Evolutionary conservation across 371 early-diverging fungal species (phyloP), one percentile per base, ranked within the genome.

Genomic region (Mortierella sp.): DNA sequence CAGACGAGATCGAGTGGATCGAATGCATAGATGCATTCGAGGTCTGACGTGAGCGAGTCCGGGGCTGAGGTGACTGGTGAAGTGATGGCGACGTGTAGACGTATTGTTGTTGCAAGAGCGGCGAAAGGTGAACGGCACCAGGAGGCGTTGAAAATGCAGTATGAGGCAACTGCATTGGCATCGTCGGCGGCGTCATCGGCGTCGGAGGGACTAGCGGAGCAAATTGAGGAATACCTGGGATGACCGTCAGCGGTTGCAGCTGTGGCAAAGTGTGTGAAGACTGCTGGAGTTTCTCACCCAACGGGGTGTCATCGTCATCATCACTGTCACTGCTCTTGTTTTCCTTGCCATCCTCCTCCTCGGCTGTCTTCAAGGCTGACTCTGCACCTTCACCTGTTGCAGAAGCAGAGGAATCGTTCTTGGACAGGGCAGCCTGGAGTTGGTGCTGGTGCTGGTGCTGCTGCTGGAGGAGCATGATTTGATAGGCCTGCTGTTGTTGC

Each of bases 361-460:
- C 21, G 50, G 3, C 21, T 50, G 50, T 50, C n/a, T 16, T 50
- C 6, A 14, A n/a, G 14, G 50, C 14, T 4, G 50, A 7, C n/a
- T 16, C 50, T 50, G 50, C 14, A 26, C 21, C 9, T 23, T 23
- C 23, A 9, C 53, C 23, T 3, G 18, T 51, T 16, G 5, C 21
- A 23, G 53, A 26, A 21, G 23, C 53, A 23, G 11, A 3, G 21
- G 23, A 19, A 23, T 23, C 23, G 11, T 26, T 16, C 21, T 23
- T 26, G 19, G 53, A 7, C 53, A 23, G 9, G 53, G 53, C 52
- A 3, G 68, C 68, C 43, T 67, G 68, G 12, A 70, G 58, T 12
- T 76, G 71, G 23, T 76, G 71, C 14, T 70, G 70, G n/a, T 75
- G 71, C 47, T 76, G 77, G 9, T 76, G 77, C 7, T 76, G 79